Base-by-base conservation (phyloP, 768 basidiomycete species). In the Lactarius evosmus region DNA sequence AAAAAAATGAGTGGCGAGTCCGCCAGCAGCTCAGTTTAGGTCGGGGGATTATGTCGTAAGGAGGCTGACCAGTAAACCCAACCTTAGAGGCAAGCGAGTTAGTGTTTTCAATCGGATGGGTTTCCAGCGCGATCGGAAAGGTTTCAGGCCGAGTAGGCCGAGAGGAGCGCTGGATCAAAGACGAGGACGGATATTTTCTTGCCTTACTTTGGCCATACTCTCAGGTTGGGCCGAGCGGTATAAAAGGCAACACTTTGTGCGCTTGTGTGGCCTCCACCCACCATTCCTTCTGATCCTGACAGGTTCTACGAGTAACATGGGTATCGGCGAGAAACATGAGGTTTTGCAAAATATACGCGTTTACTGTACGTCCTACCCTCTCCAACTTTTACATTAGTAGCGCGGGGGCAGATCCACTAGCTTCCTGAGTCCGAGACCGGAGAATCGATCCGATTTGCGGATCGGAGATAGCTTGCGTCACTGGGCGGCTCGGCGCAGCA, bases 271-370 rank as follows among this genome's bases (percentile, higher is more conserved):
- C 11, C 57, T 25, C 29, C n/a, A 11, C 38, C 33, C 56, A 11
- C 38, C 33, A 49, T 33, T 40, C 34, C 33, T 38, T 30, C 27
- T 27, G 11, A 36, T 51, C 7, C 34, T 50, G 49, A 25, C 17
- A 11, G 51, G 17, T 22, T 52, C 58, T 7, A 9, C n/a, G 8
- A 36, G 9, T 33, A 40, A 16, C 49, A 62, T 65, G 57, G 22
- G 8, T 17, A 66, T 63, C 46, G 52, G 32, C 49, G 56, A 60
- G 56, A 51, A 58, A 46, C 52, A 62, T 40, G 33, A 61, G 40
- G 33, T 67, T 14, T 80, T 82, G 71, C 78, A 80, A 75, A 88
- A 88, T 69, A 82, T 83, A 58, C 82, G 86, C 8, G 87, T 87
- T 3, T 88, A 88, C 63, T 87, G 86, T 86, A 58, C 56, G 85